These are phyloP conservation scores for Carex sylvatica DNA, from an alignment of 202 grass and related monocot species.

Conservation along the genomic window DNA sequence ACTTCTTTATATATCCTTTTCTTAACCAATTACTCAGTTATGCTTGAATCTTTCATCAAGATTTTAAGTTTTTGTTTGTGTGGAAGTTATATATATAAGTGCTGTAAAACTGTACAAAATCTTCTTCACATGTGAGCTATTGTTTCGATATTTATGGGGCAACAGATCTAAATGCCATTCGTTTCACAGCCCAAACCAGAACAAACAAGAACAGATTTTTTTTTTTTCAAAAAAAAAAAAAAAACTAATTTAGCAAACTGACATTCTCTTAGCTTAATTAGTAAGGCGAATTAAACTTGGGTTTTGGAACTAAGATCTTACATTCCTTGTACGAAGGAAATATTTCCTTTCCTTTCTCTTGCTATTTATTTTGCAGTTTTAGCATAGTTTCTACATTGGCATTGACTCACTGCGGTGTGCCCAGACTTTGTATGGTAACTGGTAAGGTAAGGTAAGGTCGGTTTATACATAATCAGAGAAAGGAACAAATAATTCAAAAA, in stretches of 20 bases:
- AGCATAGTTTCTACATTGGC: constrained; percentile 21
- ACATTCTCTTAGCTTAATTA: constrained; percentile 12
- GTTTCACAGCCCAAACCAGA: background rate
- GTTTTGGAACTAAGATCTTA: constrained; percentile 30
- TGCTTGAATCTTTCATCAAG: background rate
- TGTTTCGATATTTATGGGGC: background rate
- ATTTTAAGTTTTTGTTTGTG: background rate
- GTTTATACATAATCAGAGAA: constrained; percentile 12
- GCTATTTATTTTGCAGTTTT: constrained; percentile 18
- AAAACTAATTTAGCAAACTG: background rate
- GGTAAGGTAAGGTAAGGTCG: background rate
- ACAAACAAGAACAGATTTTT: background rate
- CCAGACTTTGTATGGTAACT: constrained; percentile 10
- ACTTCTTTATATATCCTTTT: background rate
- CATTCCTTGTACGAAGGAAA: constrained; percentile 27
- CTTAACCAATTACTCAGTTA: background rate
- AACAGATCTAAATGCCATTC: background rate
- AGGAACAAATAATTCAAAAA: constrained; percentile 12
- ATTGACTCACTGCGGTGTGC: constrained; percentile 18
- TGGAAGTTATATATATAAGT: background rate
- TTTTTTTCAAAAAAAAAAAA: background rate
- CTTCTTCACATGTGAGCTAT: background rate
- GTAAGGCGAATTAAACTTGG: constrained; percentile 23
- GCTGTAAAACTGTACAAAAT: background rate
- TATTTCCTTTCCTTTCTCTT: constrained; percentile 24